Percentiles rank a stretch among this genome's conserved stretches.
phyloP scores from a whole-genome alignment of 441 rosid genomes.

The Flueggea neowawraea region DNA sequence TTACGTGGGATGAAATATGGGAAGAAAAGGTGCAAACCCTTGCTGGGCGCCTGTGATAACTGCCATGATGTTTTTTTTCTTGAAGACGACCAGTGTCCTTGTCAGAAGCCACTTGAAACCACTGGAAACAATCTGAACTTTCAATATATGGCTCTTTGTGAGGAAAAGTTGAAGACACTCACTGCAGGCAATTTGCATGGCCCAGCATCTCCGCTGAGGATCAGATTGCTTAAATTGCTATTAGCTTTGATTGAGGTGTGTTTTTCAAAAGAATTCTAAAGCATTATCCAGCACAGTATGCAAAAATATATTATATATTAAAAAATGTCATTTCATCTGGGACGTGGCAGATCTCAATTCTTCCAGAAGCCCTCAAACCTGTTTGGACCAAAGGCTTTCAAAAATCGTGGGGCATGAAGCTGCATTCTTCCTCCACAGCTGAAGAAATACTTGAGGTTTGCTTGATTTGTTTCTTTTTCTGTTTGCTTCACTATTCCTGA shows the following conservation, averaged over 20 bases:
- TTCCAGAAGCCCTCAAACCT: constrained; percentile 74
- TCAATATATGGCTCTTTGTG: constrained; percentile 39
- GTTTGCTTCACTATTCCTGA: not conserved
- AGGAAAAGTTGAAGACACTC: constrained; percentile 33
- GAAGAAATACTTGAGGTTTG: constrained; percentile 80
- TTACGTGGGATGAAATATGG: constrained; percentile 63
- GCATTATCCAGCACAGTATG: not conserved
- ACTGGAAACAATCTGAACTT: constrained; percentile 22
- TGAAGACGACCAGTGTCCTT: constrained; percentile 60
- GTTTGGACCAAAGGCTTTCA: constrained; percentile 60
- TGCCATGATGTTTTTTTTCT: constrained; percentile 53
- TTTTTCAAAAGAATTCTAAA: not conserved
- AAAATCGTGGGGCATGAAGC: constrained; percentile 53
- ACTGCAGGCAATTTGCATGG: constrained; percentile 18
- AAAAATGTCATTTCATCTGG: constrained; percentile 10
- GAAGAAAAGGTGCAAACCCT: constrained; percentile 50
- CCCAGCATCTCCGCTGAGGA: constrained; percentile 67
- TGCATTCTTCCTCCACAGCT: constrained; percentile 53
- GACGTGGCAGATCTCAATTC: constrained; percentile 62
- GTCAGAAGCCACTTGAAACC: constrained; percentile 52
- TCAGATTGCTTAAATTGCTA: constrained; percentile 66
- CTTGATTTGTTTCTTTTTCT: no score
- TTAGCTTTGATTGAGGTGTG: constrained; percentile 68
- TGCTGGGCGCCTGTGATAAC: constrained; percentile 62
- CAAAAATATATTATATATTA: not conserved